A percentile compares a stretch with the other conserved stretches of the same genome.
Evolutionary conservation across 371 early-diverging fungal genomes (phyloP).

Genomic region (Mortierella sp.): DNA sequence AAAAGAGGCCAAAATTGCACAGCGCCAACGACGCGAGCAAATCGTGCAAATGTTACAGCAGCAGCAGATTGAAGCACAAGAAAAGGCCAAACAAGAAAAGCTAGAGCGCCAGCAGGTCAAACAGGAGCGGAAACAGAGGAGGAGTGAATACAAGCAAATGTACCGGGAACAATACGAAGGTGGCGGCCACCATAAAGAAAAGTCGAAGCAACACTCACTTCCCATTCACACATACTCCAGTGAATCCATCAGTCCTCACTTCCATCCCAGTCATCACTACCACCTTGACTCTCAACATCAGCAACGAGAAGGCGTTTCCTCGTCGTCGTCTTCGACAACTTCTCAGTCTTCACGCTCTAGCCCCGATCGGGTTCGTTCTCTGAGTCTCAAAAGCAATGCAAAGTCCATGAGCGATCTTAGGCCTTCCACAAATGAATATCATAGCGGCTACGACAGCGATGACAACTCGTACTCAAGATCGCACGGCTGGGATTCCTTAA

Average conservation of each 20-base stretch:
- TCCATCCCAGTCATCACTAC: slow-evolving; percentile 9
- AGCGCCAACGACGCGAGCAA: slow-evolving; percentile 44
- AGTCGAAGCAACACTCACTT: slow-evolving; percentile 16
- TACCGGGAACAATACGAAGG: slow-evolving; percentile 16
- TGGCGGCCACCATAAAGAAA: background rate
- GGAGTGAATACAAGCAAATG: slow-evolving; percentile 27
- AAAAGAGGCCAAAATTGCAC: slow-evolving; percentile 24
- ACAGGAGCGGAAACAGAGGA: slow-evolving; percentile 32
- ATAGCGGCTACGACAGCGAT: slow-evolving; percentile 41
- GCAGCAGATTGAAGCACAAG: slow-evolving; percentile 46
- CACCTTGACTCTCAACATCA: background rate
- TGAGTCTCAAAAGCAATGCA: slow-evolving; percentile 44
- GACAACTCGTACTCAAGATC: slow-evolving; percentile 22
- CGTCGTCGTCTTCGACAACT: slow-evolving; percentile 13
- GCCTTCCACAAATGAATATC: slow-evolving; percentile 14
- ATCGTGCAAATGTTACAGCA: slow-evolving; percentile 36
- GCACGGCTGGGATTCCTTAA: slow-evolving; percentile 44
- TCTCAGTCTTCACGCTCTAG: slow-evolving; percentile 15
- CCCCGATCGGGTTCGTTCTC: slow-evolving; percentile 25
- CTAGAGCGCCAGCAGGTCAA: slow-evolving; percentile 37
- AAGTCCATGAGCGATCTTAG: slow-evolving; percentile 46
- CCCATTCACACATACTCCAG: slow-evolving; percentile 18
- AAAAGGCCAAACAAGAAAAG: slow-evolving; percentile 36
- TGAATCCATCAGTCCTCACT: slow-evolving; percentile 3
- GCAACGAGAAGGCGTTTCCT: slow-evolving; percentile 5